Percentiles rank a stretch among this genome's conserved stretches.
Conservation (phyloP, 148 eudicot genomes). For the Cornus controversa region DNA sequence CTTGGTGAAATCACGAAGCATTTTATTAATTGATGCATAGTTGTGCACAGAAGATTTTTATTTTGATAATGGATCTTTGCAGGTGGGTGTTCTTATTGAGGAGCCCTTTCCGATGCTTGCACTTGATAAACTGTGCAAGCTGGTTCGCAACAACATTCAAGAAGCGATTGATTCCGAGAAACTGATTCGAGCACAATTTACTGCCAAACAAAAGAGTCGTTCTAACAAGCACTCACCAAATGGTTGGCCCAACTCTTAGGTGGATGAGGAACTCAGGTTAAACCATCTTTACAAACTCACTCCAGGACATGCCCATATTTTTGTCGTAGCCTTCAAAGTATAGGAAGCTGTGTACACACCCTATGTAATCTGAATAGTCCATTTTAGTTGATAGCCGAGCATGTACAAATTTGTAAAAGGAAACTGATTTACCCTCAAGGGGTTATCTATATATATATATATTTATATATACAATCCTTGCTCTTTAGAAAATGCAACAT, state of each 20-base stretch:
- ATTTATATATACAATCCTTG: not conserved
- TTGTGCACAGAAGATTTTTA: not conserved
- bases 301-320: not conserved
- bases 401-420: slow-evolving; percentile 3
- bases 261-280: slow-evolving; percentile 19
- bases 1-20: not conserved
- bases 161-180: slow-evolving; percentile 57
- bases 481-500: not conserved
- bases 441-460: too few relatives aligned
- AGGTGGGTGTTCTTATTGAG: slow-evolving; percentile 97
- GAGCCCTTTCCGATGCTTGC: slow-evolving; percentile 97
- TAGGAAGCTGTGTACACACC: not conserved
- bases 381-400: not conserved
- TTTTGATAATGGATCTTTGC: slow-evolving; percentile 21
- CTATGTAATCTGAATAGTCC: slow-evolving; percentile 1
- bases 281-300: not conserved
- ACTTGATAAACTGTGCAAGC: slow-evolving; percentile 77
- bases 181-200: slow-evolving; percentile 45
- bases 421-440: not conserved
- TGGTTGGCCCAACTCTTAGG: slow-evolving; percentile 58
- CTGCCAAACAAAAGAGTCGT: slow-evolving; percentile 44
- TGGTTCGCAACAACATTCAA: slow-evolving; percentile 44
- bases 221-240: slow-evolving; percentile 47
- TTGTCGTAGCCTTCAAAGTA: not conserved
- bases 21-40: not conserved